Evolutionary conservation across 371 early-diverging fungal genomes (phyloP).

Genomic region (Funneliformis caledonium): DNA sequence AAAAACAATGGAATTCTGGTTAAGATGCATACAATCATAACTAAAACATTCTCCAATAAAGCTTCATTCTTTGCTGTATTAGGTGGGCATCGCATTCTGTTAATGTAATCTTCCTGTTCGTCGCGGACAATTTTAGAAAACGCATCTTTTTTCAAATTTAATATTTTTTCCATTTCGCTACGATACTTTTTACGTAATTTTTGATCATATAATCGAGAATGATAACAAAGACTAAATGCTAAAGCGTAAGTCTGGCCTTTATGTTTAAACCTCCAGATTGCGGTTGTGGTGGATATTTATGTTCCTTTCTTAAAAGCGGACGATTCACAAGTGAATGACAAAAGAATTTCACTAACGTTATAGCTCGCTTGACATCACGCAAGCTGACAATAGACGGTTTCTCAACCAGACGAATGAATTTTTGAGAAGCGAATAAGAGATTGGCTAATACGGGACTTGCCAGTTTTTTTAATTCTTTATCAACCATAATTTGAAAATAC

Average conservation of each 20-base stretch:
- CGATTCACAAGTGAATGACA: neutral
- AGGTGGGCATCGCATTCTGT: constrained; percentile 31
- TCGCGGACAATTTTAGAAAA: constrained; percentile 22
- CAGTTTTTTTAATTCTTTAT: constrained; percentile 6
- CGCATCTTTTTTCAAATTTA: neutral
- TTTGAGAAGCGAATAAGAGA: constrained; percentile 37
- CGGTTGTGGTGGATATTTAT: neutral
- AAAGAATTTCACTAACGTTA: constrained; percentile 29
- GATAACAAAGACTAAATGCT: constrained; percentile 38
- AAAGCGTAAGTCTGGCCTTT: neutral
- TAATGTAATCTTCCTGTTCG: constrained; percentile 37
- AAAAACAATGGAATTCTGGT: constrained; percentile 39
- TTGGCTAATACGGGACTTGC: neutral
- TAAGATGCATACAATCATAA: constrained; percentile 38
- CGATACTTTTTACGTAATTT: constrained; percentile 29
- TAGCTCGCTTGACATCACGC: constrained; percentile 38
- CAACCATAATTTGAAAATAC: constrained; percentile 41
- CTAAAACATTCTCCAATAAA: constrained; percentile 40
- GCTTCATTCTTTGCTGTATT: constrained; percentile 35
- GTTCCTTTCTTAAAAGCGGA: neutral
- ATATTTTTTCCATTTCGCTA: constrained; percentile 20
- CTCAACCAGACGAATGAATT: constrained; percentile 32
- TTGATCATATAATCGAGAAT: constrained; percentile 37
- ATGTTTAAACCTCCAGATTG: neutral
- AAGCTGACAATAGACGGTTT: constrained; percentile 36